These are phyloP conservation scores for Diaporthe vexans DNA, from an alignment of 2,329 filamentous ascomycete genomes.

Conservation along the genomic window DNA sequence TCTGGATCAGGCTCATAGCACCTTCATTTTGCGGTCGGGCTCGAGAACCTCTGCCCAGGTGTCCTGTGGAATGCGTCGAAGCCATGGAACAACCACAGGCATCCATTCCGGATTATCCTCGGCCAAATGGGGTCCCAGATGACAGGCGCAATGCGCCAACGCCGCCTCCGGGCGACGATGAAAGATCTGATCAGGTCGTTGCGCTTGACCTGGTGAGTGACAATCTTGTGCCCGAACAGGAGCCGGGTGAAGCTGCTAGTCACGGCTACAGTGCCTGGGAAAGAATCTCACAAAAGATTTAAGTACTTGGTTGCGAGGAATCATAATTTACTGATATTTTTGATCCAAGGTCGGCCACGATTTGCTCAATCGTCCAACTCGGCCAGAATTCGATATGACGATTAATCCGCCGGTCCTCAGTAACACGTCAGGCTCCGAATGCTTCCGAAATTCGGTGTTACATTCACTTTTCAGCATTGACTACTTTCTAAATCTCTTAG, in stretches of 20 bases:
- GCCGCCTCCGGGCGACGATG: neutral
- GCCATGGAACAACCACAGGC: slow-evolving; percentile 5
- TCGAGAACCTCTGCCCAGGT: neutral
- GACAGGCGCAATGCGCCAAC: neutral
- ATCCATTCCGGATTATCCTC: neutral
- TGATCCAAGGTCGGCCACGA: neutral
- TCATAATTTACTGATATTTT: neutral
- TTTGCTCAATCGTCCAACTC: neutral
- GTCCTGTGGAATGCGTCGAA: neutral
- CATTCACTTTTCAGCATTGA: slow-evolving; percentile 21
- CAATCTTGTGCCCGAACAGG: neutral
- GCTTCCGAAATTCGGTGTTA: slow-evolving; percentile 21
- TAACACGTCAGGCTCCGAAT: neutral
- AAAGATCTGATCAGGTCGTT: too few relatives aligned
- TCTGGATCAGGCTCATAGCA: neutral
- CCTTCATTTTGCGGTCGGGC: too few relatives aligned
- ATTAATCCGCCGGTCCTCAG: neutral
- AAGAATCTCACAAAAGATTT: accelerated
- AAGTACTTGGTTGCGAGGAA: neutral
- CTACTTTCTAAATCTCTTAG: neutral
- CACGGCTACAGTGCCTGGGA: neutral
- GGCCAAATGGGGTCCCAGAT: neutral
- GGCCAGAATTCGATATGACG: neutral
- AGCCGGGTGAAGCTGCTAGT: neutral
- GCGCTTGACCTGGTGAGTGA: neutral